Evolutionary conservation across 495 filamentous ascomycete species (phyloP), one percentile per base, ranked within the genome.

Genomic region (Penicillium subrubescens): DNA sequence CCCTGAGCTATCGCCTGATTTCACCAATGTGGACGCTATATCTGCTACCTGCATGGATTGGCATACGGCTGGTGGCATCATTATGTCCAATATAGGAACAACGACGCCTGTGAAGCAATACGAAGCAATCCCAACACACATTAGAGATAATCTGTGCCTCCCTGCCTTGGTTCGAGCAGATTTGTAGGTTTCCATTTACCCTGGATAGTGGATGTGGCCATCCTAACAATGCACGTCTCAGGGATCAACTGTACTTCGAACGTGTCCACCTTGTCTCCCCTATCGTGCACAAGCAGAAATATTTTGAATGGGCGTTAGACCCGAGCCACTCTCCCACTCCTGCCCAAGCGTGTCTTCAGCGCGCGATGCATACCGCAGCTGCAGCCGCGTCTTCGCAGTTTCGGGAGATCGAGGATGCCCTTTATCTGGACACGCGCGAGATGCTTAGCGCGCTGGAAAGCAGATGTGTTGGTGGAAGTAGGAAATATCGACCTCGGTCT

Each of bases 191-290:
- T 17, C n/a, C 15, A 14, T 43, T 43, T 17, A n/a, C 17, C 39
- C 39, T 27, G 14, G 14, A 6, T 14, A 43, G 2, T 12, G 1
- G 39, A n/a, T 43, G 15, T 43, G 14, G 39, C 39, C 19, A 25
- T 35, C 8, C 33, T 35, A 35, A 35, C 33, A 8, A 35, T 35
- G 33, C 21, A 0, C 8, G 2, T 6, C 39, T 48, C 57, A 83
- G 79, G 50, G 84, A 87, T 51, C 82, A 86, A 67, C 68, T 87
- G 23, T 88, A 87, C 57, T 87, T 88, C 61, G 85, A 88, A 50
- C 78, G 85, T 33, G 82, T 87, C 5, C 84, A 88, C 41, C 77
- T 82, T 12, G 79, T 81, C 27, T 72, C 81, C 2, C 85, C 85
- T 3, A 83, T 88, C 14, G 69, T 88, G 8, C 81, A 86, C 61